phyloP scores from a whole-genome alignment of 768 basidiomycete species.

The Pleurotus platypus region DNA sequence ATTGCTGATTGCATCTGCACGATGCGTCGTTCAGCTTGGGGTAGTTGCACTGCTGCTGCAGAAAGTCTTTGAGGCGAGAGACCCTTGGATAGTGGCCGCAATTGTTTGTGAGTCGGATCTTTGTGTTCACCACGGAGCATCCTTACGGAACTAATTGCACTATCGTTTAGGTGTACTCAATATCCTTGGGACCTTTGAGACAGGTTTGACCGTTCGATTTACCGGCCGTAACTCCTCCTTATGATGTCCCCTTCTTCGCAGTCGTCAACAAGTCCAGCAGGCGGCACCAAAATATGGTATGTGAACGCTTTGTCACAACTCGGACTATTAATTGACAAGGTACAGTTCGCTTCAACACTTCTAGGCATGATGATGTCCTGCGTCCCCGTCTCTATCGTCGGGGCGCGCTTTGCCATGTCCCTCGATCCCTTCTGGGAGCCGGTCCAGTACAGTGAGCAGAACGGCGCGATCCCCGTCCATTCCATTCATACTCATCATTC shows the following conservation, averaged over 20 bases:
- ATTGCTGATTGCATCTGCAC: constrained; percentile 62
- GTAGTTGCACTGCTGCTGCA: constrained; percentile 69
- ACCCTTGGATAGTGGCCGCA: constrained; percentile 68
- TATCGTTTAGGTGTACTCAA: constrained; percentile 57
- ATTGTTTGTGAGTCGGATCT: constrained; percentile 58
- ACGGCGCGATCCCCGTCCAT: neutral
- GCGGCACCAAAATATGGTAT: constrained; percentile 71
- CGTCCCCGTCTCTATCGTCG: constrained; percentile 76
- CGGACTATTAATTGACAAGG: too few species aligned
- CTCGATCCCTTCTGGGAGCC: constrained; percentile 81
- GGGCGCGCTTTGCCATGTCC: constrained; percentile 72
- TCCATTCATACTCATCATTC: neutral
- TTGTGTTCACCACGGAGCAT: neutral
- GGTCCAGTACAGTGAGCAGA: constrained; percentile 65
- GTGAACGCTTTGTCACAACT: neutral
- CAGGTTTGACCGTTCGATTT: constrained; percentile 44
- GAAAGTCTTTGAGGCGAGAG: constrained; percentile 71
- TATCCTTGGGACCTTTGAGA: constrained; percentile 73
- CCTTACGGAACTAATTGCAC: too few species aligned
- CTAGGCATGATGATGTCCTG: constrained; percentile 71
- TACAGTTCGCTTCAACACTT: constrained; percentile 64
- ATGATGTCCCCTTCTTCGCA: constrained; percentile 18
- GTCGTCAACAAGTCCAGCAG: constrained; percentile 79
- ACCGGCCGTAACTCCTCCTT: neutral
- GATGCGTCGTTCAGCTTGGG: constrained; percentile 78